Percentiles rank a stretch among this genome's conserved stretches.
Conservation (phyloP, 768 basidiomycete species). For the Boletus rubropictus region DNA sequence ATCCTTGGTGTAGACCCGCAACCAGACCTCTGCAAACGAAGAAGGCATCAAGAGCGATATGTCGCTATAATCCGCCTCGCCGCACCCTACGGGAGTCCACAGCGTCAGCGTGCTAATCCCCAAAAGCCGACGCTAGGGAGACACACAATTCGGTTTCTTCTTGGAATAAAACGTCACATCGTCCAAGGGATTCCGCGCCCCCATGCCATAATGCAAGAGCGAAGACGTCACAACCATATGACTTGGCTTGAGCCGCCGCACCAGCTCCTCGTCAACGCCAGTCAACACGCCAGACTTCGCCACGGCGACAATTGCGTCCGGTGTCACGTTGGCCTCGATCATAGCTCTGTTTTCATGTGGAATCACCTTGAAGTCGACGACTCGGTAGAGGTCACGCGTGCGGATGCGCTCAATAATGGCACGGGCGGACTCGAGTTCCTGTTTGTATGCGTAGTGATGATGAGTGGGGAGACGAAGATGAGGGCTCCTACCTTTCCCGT, state of each 20-base stretch:
- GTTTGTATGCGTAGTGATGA: neutral
- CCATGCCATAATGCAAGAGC: constrained; percentile 74
- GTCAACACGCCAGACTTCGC: constrained; percentile 28
- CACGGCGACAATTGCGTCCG: constrained; percentile 40
- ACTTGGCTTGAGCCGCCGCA: constrained; percentile 34
- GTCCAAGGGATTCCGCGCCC: constrained; percentile 61
- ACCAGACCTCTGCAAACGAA: constrained; percentile 61
- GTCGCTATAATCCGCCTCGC: constrained; percentile 45
- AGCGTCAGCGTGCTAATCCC: neutral
- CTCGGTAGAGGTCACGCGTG: constrained; percentile 59
- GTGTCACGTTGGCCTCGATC: constrained; percentile 31
- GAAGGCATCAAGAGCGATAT: constrained; percentile 62
- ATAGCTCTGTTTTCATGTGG: constrained; percentile 26
- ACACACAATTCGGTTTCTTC: constrained; percentile 49
- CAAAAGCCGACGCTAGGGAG: neutral
- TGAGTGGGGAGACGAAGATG: no score
- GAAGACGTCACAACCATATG: constrained; percentile 63
- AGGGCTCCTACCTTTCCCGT: constrained; percentile 25
- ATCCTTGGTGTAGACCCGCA: constrained; percentile 70
- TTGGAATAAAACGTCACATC: constrained; percentile 73
- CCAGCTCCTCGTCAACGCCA: constrained; percentile 25
- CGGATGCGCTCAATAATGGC: constrained; percentile 58
- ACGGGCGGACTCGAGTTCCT: constrained; percentile 59
- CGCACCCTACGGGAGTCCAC: constrained; percentile 33
- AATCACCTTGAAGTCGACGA: constrained; percentile 61